These are phyloP conservation scores for Leccinum broughii DNA, from an alignment of 768 basidiomycete species.

Conservation along the genomic window DNA sequence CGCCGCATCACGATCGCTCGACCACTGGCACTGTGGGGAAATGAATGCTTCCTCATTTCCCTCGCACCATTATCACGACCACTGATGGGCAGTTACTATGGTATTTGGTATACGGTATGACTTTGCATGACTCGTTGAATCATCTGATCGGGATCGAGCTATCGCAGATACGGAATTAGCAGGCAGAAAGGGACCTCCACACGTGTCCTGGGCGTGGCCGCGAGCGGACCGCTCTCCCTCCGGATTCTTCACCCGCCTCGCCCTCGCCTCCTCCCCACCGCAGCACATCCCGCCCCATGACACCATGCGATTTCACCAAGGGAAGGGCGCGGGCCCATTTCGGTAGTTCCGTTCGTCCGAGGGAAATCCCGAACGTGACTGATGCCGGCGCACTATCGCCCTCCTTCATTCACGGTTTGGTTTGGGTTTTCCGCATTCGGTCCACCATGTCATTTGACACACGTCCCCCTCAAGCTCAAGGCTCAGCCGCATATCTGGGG, in stretches of 20 bases:
- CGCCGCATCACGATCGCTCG: slow-evolving; percentile 12
- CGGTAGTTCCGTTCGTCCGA: slow-evolving; percentile 8
- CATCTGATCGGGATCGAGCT: not conserved
- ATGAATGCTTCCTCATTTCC: slow-evolving; percentile 21
- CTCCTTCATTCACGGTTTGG: not conserved
- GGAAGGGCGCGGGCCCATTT: not conserved
- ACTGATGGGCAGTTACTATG: slow-evolving; percentile 1
- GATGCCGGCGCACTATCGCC: slow-evolving; percentile 18
- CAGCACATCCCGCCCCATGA: not conserved
- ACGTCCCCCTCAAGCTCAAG: not conserved
- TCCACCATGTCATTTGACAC: slow-evolving; percentile 8
- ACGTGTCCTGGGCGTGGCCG: slow-evolving; percentile 9
- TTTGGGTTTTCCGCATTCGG: slow-evolving; percentile 15
- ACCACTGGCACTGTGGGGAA: slow-evolving; percentile 3
- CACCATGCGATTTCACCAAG: not conserved
- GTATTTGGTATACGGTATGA: slow-evolving; percentile 1
- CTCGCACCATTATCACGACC: slow-evolving; percentile 4
- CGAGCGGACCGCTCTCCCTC: not conserved
- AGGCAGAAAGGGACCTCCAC: slow-evolving; percentile 1
- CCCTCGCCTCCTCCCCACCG: not conserved
- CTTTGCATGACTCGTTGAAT: not conserved
- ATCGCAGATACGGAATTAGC: slow-evolving; percentile 1
- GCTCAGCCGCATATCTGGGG: not conserved
- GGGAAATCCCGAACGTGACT: slow-evolving; percentile 11
- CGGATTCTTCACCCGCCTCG: not conserved